Percentiles rank a stretch among this genome's conserved stretches.
These are phyloP conservation scores for Phragmites australis DNA, from an alignment of 176 grass and related monocot genomes.

Conservation along the genomic window DNA sequence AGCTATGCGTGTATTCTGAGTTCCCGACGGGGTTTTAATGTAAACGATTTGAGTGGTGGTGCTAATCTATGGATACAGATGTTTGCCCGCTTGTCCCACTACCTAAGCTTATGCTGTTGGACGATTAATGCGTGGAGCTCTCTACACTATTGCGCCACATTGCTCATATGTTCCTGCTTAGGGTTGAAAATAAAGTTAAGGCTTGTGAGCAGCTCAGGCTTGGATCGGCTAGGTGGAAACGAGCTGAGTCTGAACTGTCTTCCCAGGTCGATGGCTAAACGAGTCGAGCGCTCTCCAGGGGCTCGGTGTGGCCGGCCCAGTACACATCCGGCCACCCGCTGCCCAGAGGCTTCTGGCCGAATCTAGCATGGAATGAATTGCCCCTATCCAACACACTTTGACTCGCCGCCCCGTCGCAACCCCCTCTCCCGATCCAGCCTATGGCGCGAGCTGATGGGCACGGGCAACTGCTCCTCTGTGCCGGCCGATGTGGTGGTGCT, in stretches of 20 bases:
- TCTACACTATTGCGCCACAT: not conserved
- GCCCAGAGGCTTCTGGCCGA: not conserved
- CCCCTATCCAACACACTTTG: not conserved
- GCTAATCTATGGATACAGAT: not conserved
- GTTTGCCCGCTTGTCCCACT: not conserved
- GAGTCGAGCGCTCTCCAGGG: too few relatives aligned
- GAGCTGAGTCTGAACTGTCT: too few relatives aligned
- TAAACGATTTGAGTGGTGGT: not conserved
- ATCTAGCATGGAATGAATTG: conserved; percentile 5
- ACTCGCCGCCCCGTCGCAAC: not conserved
- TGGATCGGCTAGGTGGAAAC: too few relatives aligned
- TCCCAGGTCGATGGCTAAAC: too few relatives aligned
- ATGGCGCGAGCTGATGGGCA: conserved; percentile 59
- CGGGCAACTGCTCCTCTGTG: conserved; percentile 7
- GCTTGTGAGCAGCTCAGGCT: too few relatives aligned
- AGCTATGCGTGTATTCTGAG: not conserved
- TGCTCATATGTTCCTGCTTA: too few relatives aligned
- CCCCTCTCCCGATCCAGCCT: conserved; percentile 53
- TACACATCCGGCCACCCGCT: too few relatives aligned
- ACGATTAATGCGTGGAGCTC: not conserved
- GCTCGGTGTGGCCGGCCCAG: too few relatives aligned
- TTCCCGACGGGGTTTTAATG: not conserved
- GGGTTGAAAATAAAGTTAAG: too few relatives aligned
- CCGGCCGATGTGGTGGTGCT: too few relatives aligned
- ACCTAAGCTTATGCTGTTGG: not conserved